Base-by-base conservation (phyloP, 2,329 filamentous ascomycete species). In the Colletotrichum orchidophilum region DNA sequence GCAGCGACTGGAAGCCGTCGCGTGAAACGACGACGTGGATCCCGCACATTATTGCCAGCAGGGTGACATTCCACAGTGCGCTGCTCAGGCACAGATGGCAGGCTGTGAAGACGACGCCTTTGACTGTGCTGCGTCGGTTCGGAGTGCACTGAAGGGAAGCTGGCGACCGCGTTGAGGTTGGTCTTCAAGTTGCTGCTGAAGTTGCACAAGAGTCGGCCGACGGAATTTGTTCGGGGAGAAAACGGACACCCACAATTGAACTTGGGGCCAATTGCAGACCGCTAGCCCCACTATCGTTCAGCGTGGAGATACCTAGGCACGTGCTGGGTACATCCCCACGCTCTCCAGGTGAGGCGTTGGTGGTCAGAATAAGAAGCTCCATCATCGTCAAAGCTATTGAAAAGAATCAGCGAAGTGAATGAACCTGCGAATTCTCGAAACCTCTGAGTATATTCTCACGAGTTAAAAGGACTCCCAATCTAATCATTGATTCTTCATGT, bases 1-100 rank as follows among this genome's bases (percentile, higher is more conserved):
- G 78, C 26, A 82, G 70, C 1, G 80, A 71, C 1, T 75, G 76
- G 24, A 80, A 73, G 50, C 77, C 75, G 58, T 76, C 70, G 33
- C 77, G 77, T 24, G 85, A 86, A 63, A 91, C 82, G 50, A 81
- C 79, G 42, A 83, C 85, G 77, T 91, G 84, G 63, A 91, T 91
- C 73, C 90, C 90, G 78, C 90, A 92, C 90, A 92, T 91, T 18
- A 18, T 26, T 15, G n/a, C n/a, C 11, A 1, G 24, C 11, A 31
- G 3, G 26, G 8, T 2, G n/a, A n/a, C 8, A 24, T 7, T n/a
- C 26, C 26, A 24, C 27, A 8, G 7, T 18, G 9, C 7, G 5
- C 9, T n/a, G n/a, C 39, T 7, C 3, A 9, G 39, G 3, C 39
- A n/a, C 18, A 46, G 18, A 21, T 5, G 3, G 5, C 21, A n/a